A percentile compares a stretch with the other conserved stretches of the same genome.
Conservation (phyloP, 768 basidiomycete species). For the Rhizopogon vesiculosus region DNA sequence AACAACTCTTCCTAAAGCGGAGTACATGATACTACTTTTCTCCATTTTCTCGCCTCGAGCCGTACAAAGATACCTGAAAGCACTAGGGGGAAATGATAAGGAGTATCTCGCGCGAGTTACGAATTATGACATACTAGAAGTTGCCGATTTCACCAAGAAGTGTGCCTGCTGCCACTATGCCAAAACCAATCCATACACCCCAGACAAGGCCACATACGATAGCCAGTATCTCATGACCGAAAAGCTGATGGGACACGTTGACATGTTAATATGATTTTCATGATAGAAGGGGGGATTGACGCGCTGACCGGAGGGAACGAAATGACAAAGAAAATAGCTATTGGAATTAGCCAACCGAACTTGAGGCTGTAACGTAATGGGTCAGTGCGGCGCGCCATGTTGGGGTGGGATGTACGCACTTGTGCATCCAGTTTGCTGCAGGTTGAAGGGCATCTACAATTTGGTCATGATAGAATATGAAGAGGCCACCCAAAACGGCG, state of each 20-base stretch:
- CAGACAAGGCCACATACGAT: conserved; percentile 87
- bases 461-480: conserved; percentile 60
- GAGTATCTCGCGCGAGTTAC: neutral
- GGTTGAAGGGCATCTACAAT: conserved; percentile 46
- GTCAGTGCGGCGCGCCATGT: neutral
- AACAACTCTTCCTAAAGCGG: conserved; percentile 62
- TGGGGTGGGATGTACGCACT: conserved; percentile 17
- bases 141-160: conserved; percentile 85
- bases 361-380: conserved; percentile 32
- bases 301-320: conserved; percentile 75
- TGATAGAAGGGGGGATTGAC: neutral
- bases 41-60: conserved; percentile 74
- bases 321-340: conserved; percentile 75
- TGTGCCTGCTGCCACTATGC: conserved; percentile 78
- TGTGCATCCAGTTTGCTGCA: conserved; percentile 40
- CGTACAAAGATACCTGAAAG: conserved; percentile 78
- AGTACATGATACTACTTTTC: conserved; percentile 50
- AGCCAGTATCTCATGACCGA: conserved; percentile 90
- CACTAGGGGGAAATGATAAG: conserved; percentile 36
- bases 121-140: conserved; percentile 60
- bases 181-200: conserved; percentile 86
- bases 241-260: conserved; percentile 46
- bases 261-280: neutral
- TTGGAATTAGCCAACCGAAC: conserved; percentile 73
- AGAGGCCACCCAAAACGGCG: conserved; percentile 44